phyloP scores from a whole-genome alignment of 2,329 filamentous ascomycete genomes.

The Colletotrichum siamense region DNA sequence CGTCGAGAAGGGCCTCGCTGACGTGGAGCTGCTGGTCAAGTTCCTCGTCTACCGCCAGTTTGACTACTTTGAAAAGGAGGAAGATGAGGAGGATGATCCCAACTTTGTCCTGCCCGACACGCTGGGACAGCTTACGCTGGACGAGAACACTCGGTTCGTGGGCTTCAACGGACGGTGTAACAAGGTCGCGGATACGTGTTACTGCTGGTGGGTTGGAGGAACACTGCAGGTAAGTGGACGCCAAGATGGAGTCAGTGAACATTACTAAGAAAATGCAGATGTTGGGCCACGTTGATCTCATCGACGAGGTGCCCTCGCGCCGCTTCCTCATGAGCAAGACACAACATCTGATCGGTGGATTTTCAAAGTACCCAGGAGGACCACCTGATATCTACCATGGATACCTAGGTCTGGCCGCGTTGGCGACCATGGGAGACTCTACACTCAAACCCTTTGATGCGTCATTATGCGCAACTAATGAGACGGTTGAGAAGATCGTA shows the following conservation, averaged over 20 bases:
- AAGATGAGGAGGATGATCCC: constrained; percentile 40
- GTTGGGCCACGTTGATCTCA: constrained; percentile 60
- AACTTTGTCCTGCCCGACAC: constrained; percentile 34
- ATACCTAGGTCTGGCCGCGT: constrained; percentile 82
- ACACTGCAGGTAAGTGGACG: constrained; percentile 50
- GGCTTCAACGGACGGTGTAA: constrained; percentile 92
- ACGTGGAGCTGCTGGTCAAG: constrained; percentile 37
- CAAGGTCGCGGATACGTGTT: constrained; percentile 94
- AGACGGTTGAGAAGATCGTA: constrained; percentile 57
- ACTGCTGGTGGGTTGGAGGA: constrained; percentile 88
- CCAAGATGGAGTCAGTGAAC: constrained; percentile 41
- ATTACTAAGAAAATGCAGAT: constrained; percentile 48
- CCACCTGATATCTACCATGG: constrained; percentile 86
- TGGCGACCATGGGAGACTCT: constrained; percentile 75
- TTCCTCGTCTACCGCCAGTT: constrained; percentile 74
- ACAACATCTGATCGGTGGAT: constrained; percentile 84
- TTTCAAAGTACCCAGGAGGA: constrained; percentile 73
- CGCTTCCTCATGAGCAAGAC: constrained; percentile 84
- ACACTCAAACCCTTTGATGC: constrained; percentile 76
- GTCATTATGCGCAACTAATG: constrained; percentile 74
- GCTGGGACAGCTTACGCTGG: constrained; percentile 39
- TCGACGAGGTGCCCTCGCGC: constrained; percentile 67
- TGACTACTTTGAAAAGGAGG: constrained; percentile 54
- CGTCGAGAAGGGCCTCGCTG: constrained; percentile 39
- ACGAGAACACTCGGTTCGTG: constrained; percentile 50